These are phyloP conservation scores for Phytophthora tubulina DNA, from an alignment of 352 stramenopile species.

Conservation along the genomic window DNA sequence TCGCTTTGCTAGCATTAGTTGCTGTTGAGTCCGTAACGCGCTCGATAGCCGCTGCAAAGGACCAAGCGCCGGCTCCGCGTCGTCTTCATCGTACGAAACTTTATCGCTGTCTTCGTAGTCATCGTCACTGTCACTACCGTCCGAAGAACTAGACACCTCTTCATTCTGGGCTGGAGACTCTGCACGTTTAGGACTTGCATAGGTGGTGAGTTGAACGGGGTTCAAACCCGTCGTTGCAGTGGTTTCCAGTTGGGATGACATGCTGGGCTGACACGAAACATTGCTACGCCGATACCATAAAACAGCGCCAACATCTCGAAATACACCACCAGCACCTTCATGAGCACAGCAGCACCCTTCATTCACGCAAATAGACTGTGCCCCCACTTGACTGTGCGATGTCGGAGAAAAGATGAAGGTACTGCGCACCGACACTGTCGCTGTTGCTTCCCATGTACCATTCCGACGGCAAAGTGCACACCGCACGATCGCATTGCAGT, in stretches of 20 bases:
- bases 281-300: background rate
- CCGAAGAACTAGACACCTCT: constrained; percentile 7
- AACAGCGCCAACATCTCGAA: constrained; percentile 12
- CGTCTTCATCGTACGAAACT: constrained; percentile 45
- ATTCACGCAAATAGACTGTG: constrained; percentile 21
- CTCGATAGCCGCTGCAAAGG: constrained; percentile 37
- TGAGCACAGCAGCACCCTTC: background rate
- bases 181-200: constrained; percentile 8
- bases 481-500: constrained; percentile 22
- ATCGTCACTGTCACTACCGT: constrained; percentile 33
- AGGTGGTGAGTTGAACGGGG: background rate
- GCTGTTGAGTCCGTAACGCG: constrained; percentile 48
- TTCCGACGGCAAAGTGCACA: background rate
- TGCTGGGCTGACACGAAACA: constrained; percentile 14
- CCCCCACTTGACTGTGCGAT: constrained; percentile 5
- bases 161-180: constrained; percentile 18
- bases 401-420: background rate
- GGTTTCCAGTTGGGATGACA: constrained; percentile 13
- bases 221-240: background rate
- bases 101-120: constrained; percentile 49
- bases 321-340: background rate
- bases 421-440: background rate
- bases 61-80: constrained; percentile 24
- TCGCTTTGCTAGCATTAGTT: constrained; percentile 50
- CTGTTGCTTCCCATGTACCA: constrained; percentile 5